Base-by-base conservation (phyloP, 345 rosid genomes). In the Linum usitatissimum region DNA sequence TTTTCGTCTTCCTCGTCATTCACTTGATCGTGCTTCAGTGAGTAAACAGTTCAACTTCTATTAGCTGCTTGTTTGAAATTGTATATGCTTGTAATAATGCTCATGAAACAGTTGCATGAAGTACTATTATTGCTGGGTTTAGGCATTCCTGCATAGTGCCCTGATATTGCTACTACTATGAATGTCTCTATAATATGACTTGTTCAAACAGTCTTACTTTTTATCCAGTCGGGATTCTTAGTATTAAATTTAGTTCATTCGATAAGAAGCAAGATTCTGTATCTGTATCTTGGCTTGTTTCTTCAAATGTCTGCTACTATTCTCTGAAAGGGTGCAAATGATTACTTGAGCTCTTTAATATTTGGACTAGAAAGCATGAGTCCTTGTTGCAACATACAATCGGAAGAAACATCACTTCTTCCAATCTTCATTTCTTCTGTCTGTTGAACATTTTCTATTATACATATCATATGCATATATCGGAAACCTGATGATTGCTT, bases 1-100 rank as follows among this genome's bases (percentile, higher is more conserved):
- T 15, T 81, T 83, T 74, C 69, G 60, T 70, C 81, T 80, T 73
- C 73, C 77, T 60, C 71, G 66, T 72, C 68, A 68, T 67, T 70
- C 73, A 57, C 58, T 68, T 40, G 42, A 39, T 61, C 59, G 73
- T 55, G 53, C 73, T 71, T 64, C 69, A 68, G 95, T 85, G 39
- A 74, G 97, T 78, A 40, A 63, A 31, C 68, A 66, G 13, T 30
- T 39, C 5, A 14, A 53, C 30, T 28, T n/a, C 59, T 18, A 14
- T 12, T 55, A 5, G 18, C 58, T 55, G 20, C 10, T 55, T 55
- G 21, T 55, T 9, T n/a, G 23, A 15, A 7, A 7, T 55, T 18
- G 20, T 7, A 55, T n/a, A n/a, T n/a, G n/a, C n/a, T n/a, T n/a
- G n/a, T n/a, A n/a, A n/a, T n/a, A 9, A 18, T 9, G 23, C 12